These are phyloP conservation scores for Hortiboletus flavorubellus DNA, from an alignment of 768 basidiomycete genomes.

Conservation along the genomic window DNA sequence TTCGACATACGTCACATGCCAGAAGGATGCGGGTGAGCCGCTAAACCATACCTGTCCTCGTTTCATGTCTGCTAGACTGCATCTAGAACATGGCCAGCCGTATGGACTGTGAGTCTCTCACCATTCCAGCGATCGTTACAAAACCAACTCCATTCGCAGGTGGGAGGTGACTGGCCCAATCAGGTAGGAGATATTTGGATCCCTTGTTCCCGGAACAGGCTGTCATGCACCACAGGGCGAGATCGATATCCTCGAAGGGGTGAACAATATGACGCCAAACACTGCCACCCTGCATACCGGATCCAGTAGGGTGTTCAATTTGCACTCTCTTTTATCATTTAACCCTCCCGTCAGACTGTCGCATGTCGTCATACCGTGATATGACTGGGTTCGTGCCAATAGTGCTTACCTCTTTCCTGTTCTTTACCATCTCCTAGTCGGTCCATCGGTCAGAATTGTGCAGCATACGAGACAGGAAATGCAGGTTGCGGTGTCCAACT, in stretches of 20 bases:
- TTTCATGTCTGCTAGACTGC: not conserved
- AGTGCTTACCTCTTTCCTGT: not conserved
- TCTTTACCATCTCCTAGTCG: constrained; percentile 9
- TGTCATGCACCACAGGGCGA: constrained; percentile 29
- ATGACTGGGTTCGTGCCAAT: constrained; percentile 19
- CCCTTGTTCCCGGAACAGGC: not conserved
- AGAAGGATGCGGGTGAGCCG: constrained; percentile 29
- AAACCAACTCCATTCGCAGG: not conserved
- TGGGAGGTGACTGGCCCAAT: constrained; percentile 20
- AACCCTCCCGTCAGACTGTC: constrained; percentile 16
- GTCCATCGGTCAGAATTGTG: constrained; percentile 15
- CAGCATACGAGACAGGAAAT: constrained; percentile 22
- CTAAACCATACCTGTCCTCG: not conserved
- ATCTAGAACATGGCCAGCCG: constrained; percentile 27
- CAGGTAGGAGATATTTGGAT: not conserved
- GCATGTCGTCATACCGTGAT: constrained; percentile 14
- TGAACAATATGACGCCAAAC: constrained; percentile 39
- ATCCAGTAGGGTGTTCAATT: constrained; percentile 14
- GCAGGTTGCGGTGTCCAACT: constrained; percentile 23
- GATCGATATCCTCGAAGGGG: constrained; percentile 49
- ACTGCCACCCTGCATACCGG: constrained; percentile 29
- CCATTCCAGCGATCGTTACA: not conserved
- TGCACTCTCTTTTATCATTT: not conserved
- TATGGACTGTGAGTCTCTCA: constrained; percentile 17
- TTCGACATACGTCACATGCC: constrained; percentile 34